phyloP scores from a whole-genome alignment of 352 stramenopile genomes.

The Pythium periplocum region DNA sequence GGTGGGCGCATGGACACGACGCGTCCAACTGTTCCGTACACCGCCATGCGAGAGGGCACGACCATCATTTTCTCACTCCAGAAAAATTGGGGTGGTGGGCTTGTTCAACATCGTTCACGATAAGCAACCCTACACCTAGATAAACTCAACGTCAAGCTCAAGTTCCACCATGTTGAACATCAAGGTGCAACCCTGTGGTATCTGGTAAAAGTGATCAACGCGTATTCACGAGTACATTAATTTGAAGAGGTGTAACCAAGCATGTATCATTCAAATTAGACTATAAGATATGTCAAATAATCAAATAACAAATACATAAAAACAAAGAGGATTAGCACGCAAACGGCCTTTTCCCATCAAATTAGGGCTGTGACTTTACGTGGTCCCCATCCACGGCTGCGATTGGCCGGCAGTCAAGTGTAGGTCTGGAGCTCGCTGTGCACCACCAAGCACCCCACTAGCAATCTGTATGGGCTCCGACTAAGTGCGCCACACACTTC shows the following conservation, averaged over 20 bases:
- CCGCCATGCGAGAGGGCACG: too few species aligned
- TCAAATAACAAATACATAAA: not conserved
- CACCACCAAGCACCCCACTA: conserved; percentile 21
- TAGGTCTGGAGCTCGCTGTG: conserved; percentile 8
- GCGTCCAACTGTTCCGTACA: too few species aligned
- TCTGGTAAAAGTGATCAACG: too few species aligned
- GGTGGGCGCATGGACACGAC: too few species aligned
- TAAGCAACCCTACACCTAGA: conserved; percentile 12
- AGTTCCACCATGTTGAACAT: conserved; percentile 15
- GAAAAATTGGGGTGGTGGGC: too few species aligned
- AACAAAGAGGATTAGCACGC: too few species aligned
- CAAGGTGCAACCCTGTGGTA: conserved; percentile 10
- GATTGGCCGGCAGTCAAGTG: conserved; percentile 15
- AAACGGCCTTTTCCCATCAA: too few species aligned
- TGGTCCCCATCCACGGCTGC: not conserved
- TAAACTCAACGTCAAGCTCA: conserved; percentile 23
- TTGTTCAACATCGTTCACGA: too few species aligned
- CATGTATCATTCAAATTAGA: not conserved
- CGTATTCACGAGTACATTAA: not conserved
- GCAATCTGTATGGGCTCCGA: conserved; percentile 18
- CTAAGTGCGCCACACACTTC: conserved; percentile 8
- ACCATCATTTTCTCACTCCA: too few species aligned
- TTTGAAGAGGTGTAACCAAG: not conserved
- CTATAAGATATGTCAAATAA: conserved; percentile 4
- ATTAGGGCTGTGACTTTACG: too few species aligned